These are phyloP conservation scores for Cylindrodendrum hubeiense DNA, from an alignment of 2,329 filamentous ascomycete genomes.

Conservation along the genomic window DNA sequence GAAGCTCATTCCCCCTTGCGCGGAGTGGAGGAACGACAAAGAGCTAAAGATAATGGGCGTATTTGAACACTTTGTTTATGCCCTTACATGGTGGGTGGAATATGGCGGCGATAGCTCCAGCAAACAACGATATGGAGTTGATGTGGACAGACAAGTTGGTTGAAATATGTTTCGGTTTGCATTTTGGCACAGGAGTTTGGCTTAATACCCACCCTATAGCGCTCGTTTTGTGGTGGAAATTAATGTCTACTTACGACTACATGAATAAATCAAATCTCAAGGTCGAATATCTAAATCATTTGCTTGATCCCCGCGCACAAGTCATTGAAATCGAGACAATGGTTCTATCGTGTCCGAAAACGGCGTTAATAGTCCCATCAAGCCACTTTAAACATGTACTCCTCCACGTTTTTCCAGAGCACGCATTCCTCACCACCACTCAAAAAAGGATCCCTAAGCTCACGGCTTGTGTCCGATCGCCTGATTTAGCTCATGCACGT, in stretches of 20 bases:
- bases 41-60: slow-evolving; percentile 32
- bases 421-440: too few species aligned
- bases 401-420: too few species aligned
- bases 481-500: slow-evolving; percentile 44
- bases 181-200: slow-evolving; percentile 11
- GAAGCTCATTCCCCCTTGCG: slow-evolving; percentile 36
- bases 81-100: slow-evolving; percentile 63
- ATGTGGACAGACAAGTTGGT: slow-evolving; percentile 40
- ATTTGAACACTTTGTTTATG: slow-evolving; percentile 28
- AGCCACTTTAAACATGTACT: too few species aligned
- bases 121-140: slow-evolving; percentile 46
- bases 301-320: background rate
- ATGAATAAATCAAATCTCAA: background rate
- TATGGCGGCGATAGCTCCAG: slow-evolving; percentile 4
- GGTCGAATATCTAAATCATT: background rate
- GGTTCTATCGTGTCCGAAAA: too few species aligned
- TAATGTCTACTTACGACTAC: background rate
- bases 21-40: slow-evolving; percentile 42
- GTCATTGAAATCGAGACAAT: too few species aligned
- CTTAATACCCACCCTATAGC: background rate
- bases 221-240: background rate
- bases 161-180: background rate
- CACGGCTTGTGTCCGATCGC: slow-evolving; percentile 34
- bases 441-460: too few species aligned
- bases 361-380: too few species aligned